A percentile compares a stretch with the other conserved stretches of the same genome.
Evolutionary conservation across 352 stramenopile genomes (phyloP).

Genomic region (Phytophthora chlamydospora): DNA sequence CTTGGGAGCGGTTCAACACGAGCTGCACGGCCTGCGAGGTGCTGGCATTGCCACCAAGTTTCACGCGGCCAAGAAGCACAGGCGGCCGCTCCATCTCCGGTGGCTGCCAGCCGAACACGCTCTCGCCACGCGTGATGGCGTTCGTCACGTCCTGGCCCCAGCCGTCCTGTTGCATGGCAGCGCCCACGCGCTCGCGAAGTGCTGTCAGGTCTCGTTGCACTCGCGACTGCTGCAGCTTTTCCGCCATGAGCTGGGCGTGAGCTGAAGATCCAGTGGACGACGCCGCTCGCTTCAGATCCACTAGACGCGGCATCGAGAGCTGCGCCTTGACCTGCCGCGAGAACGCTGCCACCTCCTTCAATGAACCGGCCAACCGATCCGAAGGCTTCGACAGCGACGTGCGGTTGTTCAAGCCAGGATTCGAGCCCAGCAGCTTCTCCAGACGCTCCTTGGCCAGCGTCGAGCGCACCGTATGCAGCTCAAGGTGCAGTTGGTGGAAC

Average conservation of each 20-base stretch:
- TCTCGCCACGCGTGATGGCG: conserved; percentile 67
- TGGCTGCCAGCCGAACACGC: conserved; percentile 76
- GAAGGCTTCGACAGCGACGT: conserved; percentile 28
- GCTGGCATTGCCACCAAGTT: conserved; percentile 28
- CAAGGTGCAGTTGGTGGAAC: conserved; percentile 59
- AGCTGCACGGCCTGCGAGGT: conserved; percentile 35
- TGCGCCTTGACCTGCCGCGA: conserved; percentile 60
- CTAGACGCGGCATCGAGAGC: conserved; percentile 69
- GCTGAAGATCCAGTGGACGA: conserved; percentile 24
- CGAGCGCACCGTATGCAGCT: conserved; percentile 57
- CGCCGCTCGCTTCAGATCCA: conserved; percentile 51
- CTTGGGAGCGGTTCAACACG: conserved; percentile 53
- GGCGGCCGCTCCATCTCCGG: conserved; percentile 75
- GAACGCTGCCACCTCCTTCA: conserved; percentile 59
- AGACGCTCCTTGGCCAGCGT: conserved; percentile 67
- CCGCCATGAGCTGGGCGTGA: conserved; percentile 52
- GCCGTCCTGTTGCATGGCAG: conserved; percentile 49
- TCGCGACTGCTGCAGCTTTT: conserved; percentile 60
- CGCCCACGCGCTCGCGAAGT: conserved; percentile 53
- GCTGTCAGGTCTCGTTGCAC: conserved; percentile 41
- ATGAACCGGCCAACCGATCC: conserved; percentile 38
- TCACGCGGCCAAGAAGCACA: conserved; percentile 66
- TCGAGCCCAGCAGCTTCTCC: conserved; percentile 50
- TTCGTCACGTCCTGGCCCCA: conserved; percentile 64
- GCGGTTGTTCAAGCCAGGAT: conserved; percentile 13